phyloP scores from a whole-genome alignment of 306 rosid genomes.

The Pyrus pyrifolia region DNA sequence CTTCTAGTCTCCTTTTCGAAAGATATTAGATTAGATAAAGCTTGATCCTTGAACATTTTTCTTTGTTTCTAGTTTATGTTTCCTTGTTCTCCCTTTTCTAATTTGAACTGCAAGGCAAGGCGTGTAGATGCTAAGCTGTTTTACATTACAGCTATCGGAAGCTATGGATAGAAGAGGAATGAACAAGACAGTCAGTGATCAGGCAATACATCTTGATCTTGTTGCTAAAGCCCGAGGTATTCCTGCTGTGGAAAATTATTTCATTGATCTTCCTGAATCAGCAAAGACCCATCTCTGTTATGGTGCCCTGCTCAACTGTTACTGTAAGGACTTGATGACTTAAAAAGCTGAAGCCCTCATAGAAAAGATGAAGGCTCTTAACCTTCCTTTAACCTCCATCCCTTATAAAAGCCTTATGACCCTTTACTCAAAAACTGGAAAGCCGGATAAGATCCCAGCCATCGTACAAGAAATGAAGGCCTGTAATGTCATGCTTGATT shows the following conservation, averaged over 20 bases:
- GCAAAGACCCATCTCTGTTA: constrained; percentile 72
- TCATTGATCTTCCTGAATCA: constrained; percentile 66
- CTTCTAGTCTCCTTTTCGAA: neutral
- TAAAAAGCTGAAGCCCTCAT: constrained; percentile 76
- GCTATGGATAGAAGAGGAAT: constrained; percentile 67
- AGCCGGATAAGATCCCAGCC: constrained; percentile 56
- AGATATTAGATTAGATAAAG: neutral
- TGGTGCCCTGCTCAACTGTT: constrained; percentile 81
- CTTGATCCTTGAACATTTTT: neutral
- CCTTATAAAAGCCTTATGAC: constrained; percentile 85
- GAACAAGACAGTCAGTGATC: constrained; percentile 78
- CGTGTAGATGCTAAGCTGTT: neutral
- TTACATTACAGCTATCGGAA: constrained; percentile 58
- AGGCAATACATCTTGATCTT: constrained; percentile 82
- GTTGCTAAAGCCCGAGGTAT: constrained; percentile 68
- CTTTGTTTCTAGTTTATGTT: neutral
- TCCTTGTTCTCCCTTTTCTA: neutral
- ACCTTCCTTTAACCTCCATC: constrained; percentile 60
- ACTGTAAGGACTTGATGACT: constrained; percentile 80
- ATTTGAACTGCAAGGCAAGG: neutral
- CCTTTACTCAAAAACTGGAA: constrained; percentile 53
- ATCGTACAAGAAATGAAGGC: constrained; percentile 76
- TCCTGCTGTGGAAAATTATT: constrained; percentile 68
- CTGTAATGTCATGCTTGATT: constrained; percentile 45
- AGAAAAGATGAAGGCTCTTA: constrained; percentile 85